Conservation (phyloP, 2,329 filamentous ascomycete species). For the Alternaria angustiovoidea region DNA sequence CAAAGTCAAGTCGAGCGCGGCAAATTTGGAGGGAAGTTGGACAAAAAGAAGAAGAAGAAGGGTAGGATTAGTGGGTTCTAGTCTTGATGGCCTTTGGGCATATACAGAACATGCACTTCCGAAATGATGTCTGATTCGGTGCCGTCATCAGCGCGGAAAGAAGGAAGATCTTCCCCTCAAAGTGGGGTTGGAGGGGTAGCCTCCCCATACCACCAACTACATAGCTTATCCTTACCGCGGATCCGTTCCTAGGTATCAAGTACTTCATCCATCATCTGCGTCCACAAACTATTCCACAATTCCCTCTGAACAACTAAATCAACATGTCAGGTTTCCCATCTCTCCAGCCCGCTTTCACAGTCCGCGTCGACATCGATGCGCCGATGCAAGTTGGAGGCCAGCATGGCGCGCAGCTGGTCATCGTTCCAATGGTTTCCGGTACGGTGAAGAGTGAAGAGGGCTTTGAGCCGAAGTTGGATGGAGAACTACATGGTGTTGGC, state of each 20-base stretch:
- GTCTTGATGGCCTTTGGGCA: background rate
- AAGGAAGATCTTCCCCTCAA: slow-evolving; percentile 5
- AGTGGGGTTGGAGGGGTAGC: slow-evolving; percentile 32
- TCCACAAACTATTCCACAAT: background rate
- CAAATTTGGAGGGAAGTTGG: slow-evolving; percentile 43
- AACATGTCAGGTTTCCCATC: slow-evolving; percentile 40
- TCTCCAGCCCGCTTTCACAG: slow-evolving; percentile 43
- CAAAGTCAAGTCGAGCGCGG: slow-evolving; percentile 49
- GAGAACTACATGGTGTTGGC: slow-evolving; percentile 39
- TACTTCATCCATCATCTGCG: background rate
- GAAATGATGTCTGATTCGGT: background rate
- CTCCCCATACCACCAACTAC: slow-evolving; percentile 8
- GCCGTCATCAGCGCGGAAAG: slow-evolving; percentile 18
- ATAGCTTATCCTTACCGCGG: background rate
- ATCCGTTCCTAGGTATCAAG: slow-evolving; percentile 1
- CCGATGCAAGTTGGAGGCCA: slow-evolving; percentile 38
- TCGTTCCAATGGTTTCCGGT: slow-evolving; percentile 42
- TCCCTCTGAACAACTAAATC: background rate
- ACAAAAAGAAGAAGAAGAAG: slow-evolving; percentile 48
- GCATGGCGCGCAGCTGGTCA: slow-evolving; percentile 29
- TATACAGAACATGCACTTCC: background rate
- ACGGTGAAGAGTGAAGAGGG: slow-evolving; percentile 43
- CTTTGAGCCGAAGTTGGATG: slow-evolving; percentile 40
- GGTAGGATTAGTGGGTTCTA: slow-evolving; percentile 46
- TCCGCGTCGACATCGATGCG: slow-evolving; percentile 40